Evolutionary conservation across 768 basidiomycete genomes (phyloP).

Genomic region (Podaxis carcinomalis): DNA sequence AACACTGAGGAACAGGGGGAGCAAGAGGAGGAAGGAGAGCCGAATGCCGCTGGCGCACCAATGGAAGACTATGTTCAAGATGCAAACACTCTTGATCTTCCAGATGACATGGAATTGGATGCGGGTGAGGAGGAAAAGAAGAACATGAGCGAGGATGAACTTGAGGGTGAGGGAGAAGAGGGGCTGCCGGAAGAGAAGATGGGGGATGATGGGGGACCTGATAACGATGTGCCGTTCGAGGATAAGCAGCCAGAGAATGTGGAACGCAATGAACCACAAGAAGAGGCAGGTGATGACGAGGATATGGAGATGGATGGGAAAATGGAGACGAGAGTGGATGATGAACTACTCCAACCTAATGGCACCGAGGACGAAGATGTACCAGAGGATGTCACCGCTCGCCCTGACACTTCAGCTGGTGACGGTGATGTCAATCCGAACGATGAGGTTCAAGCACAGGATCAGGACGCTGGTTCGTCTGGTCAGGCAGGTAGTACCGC

Average conservation of each 20-base stretch:
- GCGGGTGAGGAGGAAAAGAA: constrained; percentile 29
- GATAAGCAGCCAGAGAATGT: constrained; percentile 70
- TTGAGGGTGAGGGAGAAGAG: constrained; percentile 81
- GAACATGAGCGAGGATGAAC: constrained; percentile 34
- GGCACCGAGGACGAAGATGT: constrained; percentile 25
- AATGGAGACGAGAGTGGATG: constrained; percentile 27
- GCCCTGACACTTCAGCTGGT: constrained; percentile 40
- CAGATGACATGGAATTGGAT: constrained; percentile 76
- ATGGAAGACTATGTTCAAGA: constrained; percentile 78
- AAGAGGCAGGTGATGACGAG: constrained; percentile 26
- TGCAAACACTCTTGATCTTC: constrained; percentile 81
- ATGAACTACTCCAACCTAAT: constrained; percentile 22
- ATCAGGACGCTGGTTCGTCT: constrained; percentile 6
- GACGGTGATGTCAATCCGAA: constrained; percentile 31
- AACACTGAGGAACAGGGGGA: constrained; percentile 27
- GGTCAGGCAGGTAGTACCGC: constrained; percentile 21
- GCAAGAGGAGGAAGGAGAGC: constrained; percentile 34
- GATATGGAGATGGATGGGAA: constrained; percentile 28
- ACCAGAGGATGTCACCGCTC: constrained; percentile 31
- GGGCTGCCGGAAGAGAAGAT: constrained; percentile 34
- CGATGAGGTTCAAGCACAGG: constrained; percentile 20
- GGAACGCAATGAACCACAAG: constrained; percentile 27
- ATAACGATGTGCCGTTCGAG: constrained; percentile 41
- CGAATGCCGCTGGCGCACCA: constrained; percentile 54
- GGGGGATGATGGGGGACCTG: constrained; percentile 20